These are phyloP conservation scores for Saccharomycopsis fermentans DNA, from an alignment of 805 yeast species.

Conservation along the genomic window DNA sequence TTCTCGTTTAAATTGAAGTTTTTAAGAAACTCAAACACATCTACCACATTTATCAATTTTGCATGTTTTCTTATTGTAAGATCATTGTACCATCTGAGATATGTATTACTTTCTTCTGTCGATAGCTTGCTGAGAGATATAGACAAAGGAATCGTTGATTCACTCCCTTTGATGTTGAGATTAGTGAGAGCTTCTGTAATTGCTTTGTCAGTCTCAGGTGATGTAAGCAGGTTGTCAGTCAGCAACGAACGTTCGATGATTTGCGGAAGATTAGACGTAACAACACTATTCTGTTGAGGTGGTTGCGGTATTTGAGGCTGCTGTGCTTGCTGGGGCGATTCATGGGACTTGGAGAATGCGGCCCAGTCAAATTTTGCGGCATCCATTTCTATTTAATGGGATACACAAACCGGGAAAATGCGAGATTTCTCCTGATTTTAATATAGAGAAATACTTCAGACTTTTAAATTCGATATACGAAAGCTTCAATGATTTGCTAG, in stretches of 20 bases:
- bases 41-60: slow-evolving; percentile 57
- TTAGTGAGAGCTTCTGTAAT: not conserved
- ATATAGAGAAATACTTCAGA: no score
- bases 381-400: slow-evolving; percentile 10
- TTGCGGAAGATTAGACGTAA: not conserved
- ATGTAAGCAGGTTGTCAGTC: not conserved
- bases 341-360: slow-evolving; percentile 15
- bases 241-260: not conserved
- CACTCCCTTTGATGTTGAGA: not conserved
- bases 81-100: slow-evolving; percentile 89
- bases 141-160: slow-evolving; percentile 41
- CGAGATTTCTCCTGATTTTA: no score
- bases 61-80: slow-evolving; percentile 62
- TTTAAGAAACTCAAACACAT: slow-evolving; percentile 66
- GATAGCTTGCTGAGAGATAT: slow-evolving; percentile 61
- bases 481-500: no score
- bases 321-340: slow-evolving; percentile 3
- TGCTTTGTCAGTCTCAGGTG: not conserved
- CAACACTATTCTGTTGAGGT: not conserved
- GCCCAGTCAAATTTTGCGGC: slow-evolving; percentile 17
- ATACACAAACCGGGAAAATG: no score
- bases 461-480: no score
- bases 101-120: slow-evolving; percentile 69
- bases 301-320: no score
- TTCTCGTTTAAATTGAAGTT: slow-evolving; percentile 58